These are phyloP conservation scores for Coelastrella sp. DNA, from an alignment of 139 green algal species.

Conservation along the genomic window DNA sequence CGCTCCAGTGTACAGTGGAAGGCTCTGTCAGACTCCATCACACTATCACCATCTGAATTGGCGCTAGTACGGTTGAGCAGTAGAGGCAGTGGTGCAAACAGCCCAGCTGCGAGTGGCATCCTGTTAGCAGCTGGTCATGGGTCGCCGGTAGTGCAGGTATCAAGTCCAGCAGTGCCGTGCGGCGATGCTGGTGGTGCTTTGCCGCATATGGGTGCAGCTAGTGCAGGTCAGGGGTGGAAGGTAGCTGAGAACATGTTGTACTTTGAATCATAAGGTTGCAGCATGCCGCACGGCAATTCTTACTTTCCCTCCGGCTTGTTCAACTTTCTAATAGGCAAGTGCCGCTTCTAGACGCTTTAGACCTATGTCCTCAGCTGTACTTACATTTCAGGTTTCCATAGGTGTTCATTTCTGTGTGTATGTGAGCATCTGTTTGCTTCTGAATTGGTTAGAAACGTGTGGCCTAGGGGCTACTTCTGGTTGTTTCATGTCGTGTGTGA, in stretches of 20 bases:
- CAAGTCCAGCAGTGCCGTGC: not conserved
- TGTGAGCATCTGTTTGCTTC: no score
- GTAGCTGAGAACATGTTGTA: conserved; percentile 42
- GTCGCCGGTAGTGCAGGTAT: not conserved
- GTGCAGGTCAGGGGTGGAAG: not conserved
- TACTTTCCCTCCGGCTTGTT: not conserved
- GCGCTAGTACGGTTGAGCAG: not conserved
- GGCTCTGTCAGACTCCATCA: conserved; percentile 12
- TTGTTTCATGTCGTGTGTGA: no score
- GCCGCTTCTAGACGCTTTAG: no score
- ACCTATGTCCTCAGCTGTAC: no score
- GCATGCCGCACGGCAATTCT: not conserved
- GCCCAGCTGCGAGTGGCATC: not conserved
- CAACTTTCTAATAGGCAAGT: no score
- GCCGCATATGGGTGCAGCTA: not conserved
- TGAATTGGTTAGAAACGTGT: no score
- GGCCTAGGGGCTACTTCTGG: no score
- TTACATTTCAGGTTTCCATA: no score
- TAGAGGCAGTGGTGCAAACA: not conserved
- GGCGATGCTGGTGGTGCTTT: not conserved
- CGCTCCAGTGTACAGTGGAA: conserved; percentile 28
- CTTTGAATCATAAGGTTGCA: not conserved
- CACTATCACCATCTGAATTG: not conserved
- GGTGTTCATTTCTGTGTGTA: no score
- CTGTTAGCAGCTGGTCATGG: no score